Conservation (phyloP, 2,329 filamentous ascomycete species). For the Clarireedia hainanense region DNA sequence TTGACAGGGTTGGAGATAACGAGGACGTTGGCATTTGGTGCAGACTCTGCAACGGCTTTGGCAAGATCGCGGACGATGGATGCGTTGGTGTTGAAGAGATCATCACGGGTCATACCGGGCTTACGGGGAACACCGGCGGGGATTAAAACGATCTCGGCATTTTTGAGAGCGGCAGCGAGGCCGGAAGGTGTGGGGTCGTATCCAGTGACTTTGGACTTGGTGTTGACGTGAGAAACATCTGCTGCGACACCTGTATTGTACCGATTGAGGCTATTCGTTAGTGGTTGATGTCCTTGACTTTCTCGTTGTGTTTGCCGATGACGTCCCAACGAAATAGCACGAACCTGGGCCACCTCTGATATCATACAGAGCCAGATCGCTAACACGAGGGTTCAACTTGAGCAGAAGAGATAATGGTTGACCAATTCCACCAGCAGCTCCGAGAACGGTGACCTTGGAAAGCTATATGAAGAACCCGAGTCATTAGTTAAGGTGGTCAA, state of each 20-base stretch:
- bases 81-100: constrained; percentile 99
- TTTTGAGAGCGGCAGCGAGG: constrained; percentile 79
- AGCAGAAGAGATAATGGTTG: constrained; percentile 94
- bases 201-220: constrained; percentile 76
- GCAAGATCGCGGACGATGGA: constrained; percentile 93
- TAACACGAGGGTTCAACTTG: constrained; percentile 80
- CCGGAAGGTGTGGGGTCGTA: constrained; percentile 83
- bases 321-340: not conserved
- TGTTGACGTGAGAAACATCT: constrained; percentile 96
- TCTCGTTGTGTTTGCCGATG: not conserved
- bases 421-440: constrained; percentile 94
- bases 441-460: constrained; percentile 95
- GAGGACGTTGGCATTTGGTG: constrained; percentile 88
- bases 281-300: not conserved
- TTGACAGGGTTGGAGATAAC: constrained; percentile 99
- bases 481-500: constrained; percentile 18
- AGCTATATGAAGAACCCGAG: constrained; percentile 48
- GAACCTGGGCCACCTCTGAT: constrained; percentile 38
- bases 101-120: constrained; percentile 98
- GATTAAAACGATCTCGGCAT: constrained; percentile 93
- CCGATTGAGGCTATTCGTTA: constrained; percentile 22
- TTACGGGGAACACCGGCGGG: constrained; percentile 99
- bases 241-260: constrained; percentile 82
- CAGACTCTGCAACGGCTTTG: constrained; percentile 77
- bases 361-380: constrained; percentile 97